Percentiles rank a stretch among this genome's conserved stretches.
Evolutionary conservation across 2,329 filamentous ascomycete genomes (phyloP).

Genomic region (Corynespora cassiicola): DNA sequence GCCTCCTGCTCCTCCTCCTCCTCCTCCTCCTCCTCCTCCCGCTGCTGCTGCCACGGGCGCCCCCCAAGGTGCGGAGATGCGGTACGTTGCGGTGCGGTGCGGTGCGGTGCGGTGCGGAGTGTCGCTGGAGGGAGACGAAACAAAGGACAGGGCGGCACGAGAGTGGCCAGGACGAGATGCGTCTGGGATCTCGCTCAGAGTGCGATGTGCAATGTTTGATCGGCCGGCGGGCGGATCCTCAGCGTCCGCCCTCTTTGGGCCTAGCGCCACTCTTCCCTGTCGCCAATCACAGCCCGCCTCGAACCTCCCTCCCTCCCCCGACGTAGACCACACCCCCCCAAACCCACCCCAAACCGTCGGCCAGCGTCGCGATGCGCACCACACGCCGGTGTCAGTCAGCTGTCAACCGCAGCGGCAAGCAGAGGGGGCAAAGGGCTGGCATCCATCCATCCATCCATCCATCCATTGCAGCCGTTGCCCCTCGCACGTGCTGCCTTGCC

Average conservation of each 20-base stretch:
- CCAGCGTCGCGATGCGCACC: slow-evolving; percentile 19
- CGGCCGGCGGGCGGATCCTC: slow-evolving; percentile 40
- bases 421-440: slow-evolving; percentile 26
- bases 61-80: too few species aligned
- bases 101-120: too few species aligned
- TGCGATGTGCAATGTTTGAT: slow-evolving; percentile 36
- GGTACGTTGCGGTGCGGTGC: too few species aligned
- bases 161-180: slow-evolving; percentile 12
- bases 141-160: slow-evolving; percentile 18
- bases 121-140: slow-evolving; percentile 12
- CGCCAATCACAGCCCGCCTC: slow-evolving; percentile 36
- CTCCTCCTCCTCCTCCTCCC: too few species aligned
- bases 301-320: slow-evolving; percentile 28
- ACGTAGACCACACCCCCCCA: too few species aligned
- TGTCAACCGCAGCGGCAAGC: slow-evolving; percentile 32
- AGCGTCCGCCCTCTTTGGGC: slow-evolving; percentile 24
- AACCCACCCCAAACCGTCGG: slow-evolving; percentile 30
- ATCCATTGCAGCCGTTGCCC: slow-evolving; percentile 14
- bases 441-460: too few species aligned
- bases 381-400: slow-evolving; percentile 26
- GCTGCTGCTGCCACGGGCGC: too few species aligned
- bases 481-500: not conserved
- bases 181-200: slow-evolving; percentile 14
- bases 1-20: too few species aligned
- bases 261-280: slow-evolving; percentile 32